These are phyloP conservation scores for Cairneyella variabilis DNA, from an alignment of 495 filamentous ascomycete genomes.

Conservation along the genomic window DNA sequence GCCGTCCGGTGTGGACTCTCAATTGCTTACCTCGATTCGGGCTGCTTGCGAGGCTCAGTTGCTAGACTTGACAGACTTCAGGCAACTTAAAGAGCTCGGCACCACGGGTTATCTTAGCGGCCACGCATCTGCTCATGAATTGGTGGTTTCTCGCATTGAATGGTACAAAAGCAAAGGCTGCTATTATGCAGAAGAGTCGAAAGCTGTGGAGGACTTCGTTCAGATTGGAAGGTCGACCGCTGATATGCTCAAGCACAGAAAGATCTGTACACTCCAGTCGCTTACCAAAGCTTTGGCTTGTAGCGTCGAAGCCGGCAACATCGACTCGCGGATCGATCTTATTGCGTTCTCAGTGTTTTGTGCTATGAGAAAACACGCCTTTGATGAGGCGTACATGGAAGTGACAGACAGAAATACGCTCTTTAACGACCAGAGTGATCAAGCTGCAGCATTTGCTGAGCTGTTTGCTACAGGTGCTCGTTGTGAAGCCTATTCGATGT, in stretches of 20 bases:
- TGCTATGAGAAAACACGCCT: conserved; percentile 47
- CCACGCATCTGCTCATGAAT: conserved; percentile 32
- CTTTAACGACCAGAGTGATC: conserved; percentile 52
- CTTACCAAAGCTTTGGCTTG: conserved; percentile 1
- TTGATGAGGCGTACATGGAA: conserved; percentile 58
- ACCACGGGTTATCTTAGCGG: conserved; percentile 48
- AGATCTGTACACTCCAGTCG: background rate
- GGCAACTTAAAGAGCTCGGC: conserved; percentile 45
- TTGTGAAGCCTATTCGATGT: conserved; percentile 57
- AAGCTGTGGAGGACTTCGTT: conserved; percentile 1
- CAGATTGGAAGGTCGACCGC: conserved; percentile 1
- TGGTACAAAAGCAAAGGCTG: conserved; percentile 38
- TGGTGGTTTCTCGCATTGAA: conserved; percentile 43
- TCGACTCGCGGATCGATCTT: conserved; percentile 48
- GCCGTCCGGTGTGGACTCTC: background rate
- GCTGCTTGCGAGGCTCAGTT: background rate
- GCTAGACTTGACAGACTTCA: conserved; percentile 41
- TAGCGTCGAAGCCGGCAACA: conserved; percentile 20
- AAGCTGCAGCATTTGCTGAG: conserved; percentile 58
- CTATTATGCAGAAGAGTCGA: conserved; percentile 27
- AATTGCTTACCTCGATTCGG: background rate
- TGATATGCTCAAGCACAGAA: conserved; percentile 1
- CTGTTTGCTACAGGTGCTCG: conserved; percentile 57
- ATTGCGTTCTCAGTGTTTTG: conserved; percentile 52
- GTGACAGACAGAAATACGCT: conserved; percentile 57